Percentiles rank a stretch among this genome's conserved stretches.
These are phyloP conservation scores for Teratosphaeriaceae sp. DNA, from an alignment of 2,329 filamentous ascomycete species.

Conservation along the genomic window DNA sequence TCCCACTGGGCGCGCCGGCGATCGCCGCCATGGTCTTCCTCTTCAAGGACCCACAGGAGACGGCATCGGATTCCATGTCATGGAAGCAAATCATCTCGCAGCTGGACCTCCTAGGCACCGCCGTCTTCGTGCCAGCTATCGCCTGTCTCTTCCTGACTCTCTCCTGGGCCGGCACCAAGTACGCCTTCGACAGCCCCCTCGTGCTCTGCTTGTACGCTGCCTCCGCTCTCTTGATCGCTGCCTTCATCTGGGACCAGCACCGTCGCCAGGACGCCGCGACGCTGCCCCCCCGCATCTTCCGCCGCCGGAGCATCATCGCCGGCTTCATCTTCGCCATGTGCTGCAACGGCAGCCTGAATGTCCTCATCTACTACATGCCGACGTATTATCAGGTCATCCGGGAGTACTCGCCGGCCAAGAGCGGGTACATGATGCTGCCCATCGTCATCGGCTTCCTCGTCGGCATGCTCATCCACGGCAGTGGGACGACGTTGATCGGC, in stretches of 20 bases:
- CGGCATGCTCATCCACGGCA: slow-evolving; percentile 8
- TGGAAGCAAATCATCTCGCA: slow-evolving; percentile 22
- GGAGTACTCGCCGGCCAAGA: slow-evolving; percentile 7
- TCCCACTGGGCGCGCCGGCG: slow-evolving; percentile 25
- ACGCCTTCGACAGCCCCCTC: slow-evolving; percentile 27
- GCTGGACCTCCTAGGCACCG: slow-evolving; percentile 29
- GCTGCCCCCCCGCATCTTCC: slow-evolving; percentile 29
- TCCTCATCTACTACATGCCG: slow-evolving; percentile 20
- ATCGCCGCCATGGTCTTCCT: slow-evolving; percentile 8
- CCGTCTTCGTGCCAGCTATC: slow-evolving; percentile 28
- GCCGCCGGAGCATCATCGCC: slow-evolving; percentile 21
- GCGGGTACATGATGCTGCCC: slow-evolving; percentile 13
- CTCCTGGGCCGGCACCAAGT: slow-evolving; percentile 32
- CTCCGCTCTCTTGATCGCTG: slow-evolving; percentile 26
- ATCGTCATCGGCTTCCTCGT: slow-evolving; percentile 12
- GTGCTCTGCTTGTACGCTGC: slow-evolving; percentile 30
- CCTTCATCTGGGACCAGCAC: slow-evolving; percentile 28
- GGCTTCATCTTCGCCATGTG: slow-evolving; percentile 13
- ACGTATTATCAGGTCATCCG: slow-evolving; percentile 31
- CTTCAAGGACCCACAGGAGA: neutral
- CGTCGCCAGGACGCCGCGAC: slow-evolving; percentile 26
- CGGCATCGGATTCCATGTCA: neutral
- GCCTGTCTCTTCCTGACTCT: slow-evolving; percentile 25
- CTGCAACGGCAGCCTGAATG: slow-evolving; percentile 4
- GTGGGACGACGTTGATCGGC: slow-evolving; percentile 17